Evolutionary conservation across 495 filamentous ascomycete species (phyloP), one percentile per base, ranked within the genome.

Genomic region (Xylaria longipes): DNA sequence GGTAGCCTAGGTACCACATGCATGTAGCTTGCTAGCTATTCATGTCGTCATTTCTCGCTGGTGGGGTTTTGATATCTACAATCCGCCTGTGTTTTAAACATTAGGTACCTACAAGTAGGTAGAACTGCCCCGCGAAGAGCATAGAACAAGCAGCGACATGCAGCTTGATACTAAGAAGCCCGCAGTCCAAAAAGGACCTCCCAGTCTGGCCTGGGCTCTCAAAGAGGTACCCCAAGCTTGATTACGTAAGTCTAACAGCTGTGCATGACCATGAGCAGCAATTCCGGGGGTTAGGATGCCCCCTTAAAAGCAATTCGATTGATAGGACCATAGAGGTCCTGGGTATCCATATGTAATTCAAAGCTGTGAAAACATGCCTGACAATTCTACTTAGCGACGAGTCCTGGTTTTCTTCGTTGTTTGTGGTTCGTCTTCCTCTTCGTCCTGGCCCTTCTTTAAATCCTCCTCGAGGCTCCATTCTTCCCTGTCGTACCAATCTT

Each of bases 401-500:
- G 88, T 92, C 72, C 90, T 83, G 56, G 92, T 92, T 78, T 93
- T 92, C 80, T 94, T 93, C 62, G 89, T 90, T 76, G 92, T 90
- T 69, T 89, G 88, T 39, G 88, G 84, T 65, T 94, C 92, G 65
- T 93, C 91, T 73, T 97, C 95, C 68, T 97, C 94, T 73, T 97
- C 95, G 69, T 97, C 94, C 65, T 92, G 90, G 2, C 95, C 95
- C 79, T 98, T 98, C 79, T 93, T 93, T 17, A 98, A 84, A 77
- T 94, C 92, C 73, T 93, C 93, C 3, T 90, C 90, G 52, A 98
- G 79, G 3, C 90, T 90, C 95, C 93, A 97, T 84, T 92, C 91
- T 77, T 96, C 93, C 68, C 89, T 89, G 76, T 98, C 95, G 79
- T 97, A 97, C 94, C 95, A 98, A 78, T 98, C 95, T 82, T 98